Conservation (phyloP, 2,329 filamentous ascomycete genomes). For the Cordyceps fumosorosea region DNA sequence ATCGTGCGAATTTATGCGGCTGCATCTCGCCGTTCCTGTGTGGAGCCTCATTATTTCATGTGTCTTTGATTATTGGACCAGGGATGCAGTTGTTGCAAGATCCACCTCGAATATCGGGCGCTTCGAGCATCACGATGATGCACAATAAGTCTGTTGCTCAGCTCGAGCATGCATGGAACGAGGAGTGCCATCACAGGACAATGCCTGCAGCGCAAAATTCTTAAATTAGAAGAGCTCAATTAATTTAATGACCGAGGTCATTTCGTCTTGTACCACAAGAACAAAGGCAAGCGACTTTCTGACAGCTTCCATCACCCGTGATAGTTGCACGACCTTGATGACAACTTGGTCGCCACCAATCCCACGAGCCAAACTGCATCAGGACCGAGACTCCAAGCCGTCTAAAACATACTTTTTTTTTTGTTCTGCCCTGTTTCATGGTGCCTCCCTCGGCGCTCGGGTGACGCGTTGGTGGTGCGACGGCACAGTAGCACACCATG, state of each 20-base stretch:
- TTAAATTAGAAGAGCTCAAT: no score
- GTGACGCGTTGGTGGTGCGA: slow-evolving; percentile 13
- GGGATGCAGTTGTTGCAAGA: not conserved
- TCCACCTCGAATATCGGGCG: not conserved
- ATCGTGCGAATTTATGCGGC: not conserved
- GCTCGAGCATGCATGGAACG: not conserved
- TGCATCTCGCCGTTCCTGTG: slow-evolving; percentile 1
- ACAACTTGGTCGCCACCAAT: not conserved
- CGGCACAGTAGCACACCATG: not conserved
- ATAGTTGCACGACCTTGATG: not conserved
- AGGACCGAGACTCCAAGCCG: not conserved
- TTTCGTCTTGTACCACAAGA: no score
- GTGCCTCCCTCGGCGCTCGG: slow-evolving; percentile 11
- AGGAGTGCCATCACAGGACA: not conserved
- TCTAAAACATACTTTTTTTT: slow-evolving; percentile 9
- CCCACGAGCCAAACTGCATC: not conserved
- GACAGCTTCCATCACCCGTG: not conserved
- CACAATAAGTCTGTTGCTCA: not conserved
- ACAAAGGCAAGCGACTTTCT: no score
- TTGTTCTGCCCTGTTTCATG: slow-evolving; percentile 4
- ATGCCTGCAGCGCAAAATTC: no score
- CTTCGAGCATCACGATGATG: not conserved
- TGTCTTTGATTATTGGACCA: slow-evolving; percentile 10
- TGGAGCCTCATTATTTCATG: slow-evolving; percentile 7
- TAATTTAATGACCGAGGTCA: no score